phyloP scores from a whole-genome alignment of 2,329 filamentous ascomycete genomes.

The Monosporascus sp. region DNA sequence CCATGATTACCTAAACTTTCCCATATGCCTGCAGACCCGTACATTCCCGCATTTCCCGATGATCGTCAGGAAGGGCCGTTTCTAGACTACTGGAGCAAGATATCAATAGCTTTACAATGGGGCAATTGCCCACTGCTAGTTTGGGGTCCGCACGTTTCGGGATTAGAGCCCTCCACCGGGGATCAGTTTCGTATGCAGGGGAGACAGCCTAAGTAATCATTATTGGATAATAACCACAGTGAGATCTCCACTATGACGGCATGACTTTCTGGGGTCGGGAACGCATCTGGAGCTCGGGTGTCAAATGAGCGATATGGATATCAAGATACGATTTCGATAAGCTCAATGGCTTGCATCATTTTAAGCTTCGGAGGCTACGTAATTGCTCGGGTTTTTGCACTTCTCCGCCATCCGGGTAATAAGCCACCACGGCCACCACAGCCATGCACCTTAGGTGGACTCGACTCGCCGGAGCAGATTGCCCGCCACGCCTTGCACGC shows the following conservation, averaged over 20 bases:
- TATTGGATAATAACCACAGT: conserved; percentile 5
- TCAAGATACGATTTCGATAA: neutral
- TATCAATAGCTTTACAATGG: neutral
- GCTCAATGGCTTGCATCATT: neutral
- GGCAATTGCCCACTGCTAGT: neutral
- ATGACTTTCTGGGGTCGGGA: conserved; percentile 15
- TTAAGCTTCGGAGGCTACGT: neutral
- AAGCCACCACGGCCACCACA: neutral
- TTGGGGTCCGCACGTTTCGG: conserved; percentile 2
- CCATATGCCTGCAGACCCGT: neutral
- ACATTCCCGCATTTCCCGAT: neutral
- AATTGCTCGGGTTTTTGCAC: neutral
- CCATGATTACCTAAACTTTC: neutral
- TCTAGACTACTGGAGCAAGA: neutral
- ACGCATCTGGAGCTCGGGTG: conserved; percentile 1
- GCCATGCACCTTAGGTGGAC: neutral
- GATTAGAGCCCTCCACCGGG: conserved; percentile 2
- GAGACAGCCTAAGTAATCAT: neutral
- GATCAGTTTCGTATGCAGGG: conserved; percentile 10
- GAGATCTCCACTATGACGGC: conserved; percentile 12
- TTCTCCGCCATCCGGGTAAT: neutral
- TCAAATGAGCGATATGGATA: neutral
- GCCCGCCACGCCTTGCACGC: too few relatives aligned
- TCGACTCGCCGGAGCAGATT: too few relatives aligned
- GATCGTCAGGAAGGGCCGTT: neutral